Evolutionary conservation across 768 basidiomycete genomes (phyloP), one percentile per base, ranked within the genome.

Genomic region (Leccinum broughii): DNA sequence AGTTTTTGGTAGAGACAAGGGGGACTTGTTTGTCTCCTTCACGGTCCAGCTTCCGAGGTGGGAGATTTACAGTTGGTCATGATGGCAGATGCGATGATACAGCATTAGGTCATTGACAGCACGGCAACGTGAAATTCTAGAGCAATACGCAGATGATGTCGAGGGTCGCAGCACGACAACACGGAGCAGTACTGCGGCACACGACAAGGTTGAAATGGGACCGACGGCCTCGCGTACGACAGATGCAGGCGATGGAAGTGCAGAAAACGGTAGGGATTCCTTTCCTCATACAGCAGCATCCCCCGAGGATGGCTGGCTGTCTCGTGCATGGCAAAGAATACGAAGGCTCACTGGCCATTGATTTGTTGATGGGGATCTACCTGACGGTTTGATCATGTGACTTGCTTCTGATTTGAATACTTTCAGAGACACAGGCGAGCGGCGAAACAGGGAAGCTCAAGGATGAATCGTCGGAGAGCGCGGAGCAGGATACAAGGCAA

Each of bases 101-200:
- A 24, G 14, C 54, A 60, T 51, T 72, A 98, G 96, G 77, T 84
- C 90, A 20, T 80, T 98, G 60, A 88, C 92, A 3, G 76, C 83
- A 62, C 87, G 87, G 37, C 96, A 99, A 78, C 87, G 90, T 61
- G 86, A 90, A 70, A 87, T 98, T 61, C 73, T 98, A 46, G 86
- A 98, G 75, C 85, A 86, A 63, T 98, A 90, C 68, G 96, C 93
- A 20, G 91, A 95, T 70, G 95, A 98, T 66, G 82, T 92, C n/a
- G 95, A 97, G 75, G 93, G 91, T 59, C 81, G 80, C 59, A 66
- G 68, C 54, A 58, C 68, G 24, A 61, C 66, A 48, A 56, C 66
- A 4, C 44, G 44, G 50, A 60, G 62, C 49, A 61, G 56, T 17
- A 48, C 54, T 20, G 46, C 58, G 50, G 48, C 52, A 39, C 62